Evolutionary conservation across 495 filamentous ascomycete species (phyloP).

Genomic region (Penicillium malachiteum): DNA sequence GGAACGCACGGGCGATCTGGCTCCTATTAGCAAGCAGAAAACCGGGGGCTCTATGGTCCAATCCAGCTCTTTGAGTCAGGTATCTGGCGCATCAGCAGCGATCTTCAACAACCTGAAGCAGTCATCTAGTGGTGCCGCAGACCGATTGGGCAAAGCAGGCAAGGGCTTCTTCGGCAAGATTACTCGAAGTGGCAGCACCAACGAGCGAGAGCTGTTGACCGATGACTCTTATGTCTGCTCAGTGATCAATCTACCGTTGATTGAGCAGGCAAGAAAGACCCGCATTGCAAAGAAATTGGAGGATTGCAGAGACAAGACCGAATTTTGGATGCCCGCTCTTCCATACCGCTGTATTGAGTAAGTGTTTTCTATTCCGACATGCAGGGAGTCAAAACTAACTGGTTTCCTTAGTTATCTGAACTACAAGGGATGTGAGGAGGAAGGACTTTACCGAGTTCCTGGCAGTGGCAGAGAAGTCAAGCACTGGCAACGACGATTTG

Average conservation of each 20-base stretch:
- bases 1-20: conserved; percentile 52
- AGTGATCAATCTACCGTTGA: conserved; percentile 75
- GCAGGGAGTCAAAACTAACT: neutral
- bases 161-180: conserved; percentile 78
- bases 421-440: conserved; percentile 83
- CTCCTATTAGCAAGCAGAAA: conserved; percentile 44
- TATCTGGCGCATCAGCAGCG: conserved; percentile 57
- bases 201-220: conserved; percentile 63
- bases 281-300: conserved; percentile 83
- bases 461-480: conserved; percentile 82
- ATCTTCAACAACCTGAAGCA: conserved; percentile 73
- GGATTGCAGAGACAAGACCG: conserved; percentile 84
- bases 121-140: conserved; percentile 68
- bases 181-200: conserved; percentile 66
- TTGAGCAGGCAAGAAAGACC: conserved; percentile 82
- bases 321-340: conserved; percentile 95
- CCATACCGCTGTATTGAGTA: conserved; percentile 87
- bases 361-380: neutral
- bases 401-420: conserved; percentile 65
- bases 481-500: conserved; percentile 83
- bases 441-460: conserved; percentile 85
- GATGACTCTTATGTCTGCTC: conserved; percentile 76
- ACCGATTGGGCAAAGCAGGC: conserved; percentile 67
- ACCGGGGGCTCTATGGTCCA: conserved; percentile 49
- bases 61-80: conserved; percentile 62